A percentile compares a stretch with the other conserved stretches of the same genome.
These are phyloP conservation scores for Kwoniella dejecticola DNA, from an alignment of 768 basidiomycete genomes.

Conservation along the genomic window DNA sequence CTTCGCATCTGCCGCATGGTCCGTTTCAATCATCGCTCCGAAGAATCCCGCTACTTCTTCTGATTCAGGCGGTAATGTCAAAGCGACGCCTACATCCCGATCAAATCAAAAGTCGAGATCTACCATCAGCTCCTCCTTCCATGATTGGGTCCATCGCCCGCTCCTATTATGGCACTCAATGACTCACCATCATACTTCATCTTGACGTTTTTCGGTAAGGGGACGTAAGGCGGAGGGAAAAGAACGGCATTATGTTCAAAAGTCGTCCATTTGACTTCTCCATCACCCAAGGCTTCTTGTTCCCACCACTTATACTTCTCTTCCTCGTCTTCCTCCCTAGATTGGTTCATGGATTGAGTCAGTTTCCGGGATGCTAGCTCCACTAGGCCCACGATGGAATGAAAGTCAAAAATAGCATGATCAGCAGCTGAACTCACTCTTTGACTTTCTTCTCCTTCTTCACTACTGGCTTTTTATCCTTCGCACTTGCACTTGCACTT, in stretches of 20 bases:
- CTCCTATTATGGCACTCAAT: too few relatives aligned
- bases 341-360: slow-evolving; percentile 15
- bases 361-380: too few relatives aligned
- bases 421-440: slow-evolving; percentile 59
- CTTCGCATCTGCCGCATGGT: slow-evolving; percentile 80
- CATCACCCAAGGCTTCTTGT: slow-evolving; percentile 63
- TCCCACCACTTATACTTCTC: slow-evolving; percentile 88
- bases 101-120: not conserved
- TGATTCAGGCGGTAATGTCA: slow-evolving; percentile 77
- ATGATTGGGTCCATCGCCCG: too few relatives aligned
- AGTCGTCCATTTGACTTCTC: slow-evolving; percentile 86
- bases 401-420: too few relatives aligned
- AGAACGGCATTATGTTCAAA: slow-evolving; percentile 91
- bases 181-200: slow-evolving; percentile 90
- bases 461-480: slow-evolving; percentile 54
- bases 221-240: slow-evolving; percentile 92
- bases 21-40: slow-evolving; percentile 85
- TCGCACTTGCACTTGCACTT: slow-evolving; percentile 57
- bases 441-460: slow-evolving; percentile 58
- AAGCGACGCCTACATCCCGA: slow-evolving; percentile 71
- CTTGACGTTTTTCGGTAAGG: slow-evolving; percentile 77
- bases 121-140: not conserved
- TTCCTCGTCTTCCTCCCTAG: slow-evolving; percentile 66
- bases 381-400: too few relatives aligned
- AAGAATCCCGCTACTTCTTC: slow-evolving; percentile 99